phyloP scores from a whole-genome alignment of 495 filamentous ascomycete species.

The Podospora bellae-mahoneyi region DNA sequence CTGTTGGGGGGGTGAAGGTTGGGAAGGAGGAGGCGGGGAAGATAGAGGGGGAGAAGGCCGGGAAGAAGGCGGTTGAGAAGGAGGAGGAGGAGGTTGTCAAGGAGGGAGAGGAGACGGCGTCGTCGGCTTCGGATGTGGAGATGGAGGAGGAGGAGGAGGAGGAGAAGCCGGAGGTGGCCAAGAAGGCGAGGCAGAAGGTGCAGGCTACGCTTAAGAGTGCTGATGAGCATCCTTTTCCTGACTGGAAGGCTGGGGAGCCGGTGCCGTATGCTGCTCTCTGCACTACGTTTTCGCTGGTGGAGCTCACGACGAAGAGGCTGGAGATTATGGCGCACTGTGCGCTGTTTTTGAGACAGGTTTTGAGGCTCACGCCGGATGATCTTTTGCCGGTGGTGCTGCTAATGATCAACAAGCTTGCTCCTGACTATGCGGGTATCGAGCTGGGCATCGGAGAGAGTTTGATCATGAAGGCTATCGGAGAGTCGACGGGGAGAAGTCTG shows the following conservation, averaged over 20 bases:
- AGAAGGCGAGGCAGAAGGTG: slow-evolving; percentile 77
- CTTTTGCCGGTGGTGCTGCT: slow-evolving; percentile 82
- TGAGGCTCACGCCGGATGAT: slow-evolving; percentile 85
- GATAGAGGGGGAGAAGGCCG: no score
- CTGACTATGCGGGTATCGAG: slow-evolving; percentile 94
- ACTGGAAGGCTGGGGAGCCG: slow-evolving; percentile 85
- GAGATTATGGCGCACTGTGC: slow-evolving; percentile 84
- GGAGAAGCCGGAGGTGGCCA: slow-evolving; percentile 69
- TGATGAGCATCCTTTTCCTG: slow-evolving; percentile 79
- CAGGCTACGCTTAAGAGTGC: slow-evolving; percentile 66
- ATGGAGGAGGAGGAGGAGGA: slow-evolving; percentile 53
- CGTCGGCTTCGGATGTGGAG: slow-evolving; percentile 52
- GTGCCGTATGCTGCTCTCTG: slow-evolving; percentile 95
- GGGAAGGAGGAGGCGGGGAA: neutral
- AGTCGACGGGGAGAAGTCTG: slow-evolving; percentile 84
- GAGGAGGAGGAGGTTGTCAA: slow-evolving; percentile 25
- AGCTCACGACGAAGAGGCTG: slow-evolving; percentile 87
- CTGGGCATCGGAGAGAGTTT: slow-evolving; percentile 94
- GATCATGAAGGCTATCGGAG: slow-evolving; percentile 97
- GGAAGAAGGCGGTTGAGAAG: slow-evolving; percentile 12
- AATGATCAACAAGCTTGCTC: slow-evolving; percentile 97
- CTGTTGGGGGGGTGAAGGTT: slow-evolving; percentile 11
- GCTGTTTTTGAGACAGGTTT: slow-evolving; percentile 85
- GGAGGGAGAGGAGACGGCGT: slow-evolving; percentile 41
- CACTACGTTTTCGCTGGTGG: slow-evolving; percentile 87